Conservation (phyloP, 2,329 filamentous ascomycete species). For the Biscogniauxia marginata region DNA sequence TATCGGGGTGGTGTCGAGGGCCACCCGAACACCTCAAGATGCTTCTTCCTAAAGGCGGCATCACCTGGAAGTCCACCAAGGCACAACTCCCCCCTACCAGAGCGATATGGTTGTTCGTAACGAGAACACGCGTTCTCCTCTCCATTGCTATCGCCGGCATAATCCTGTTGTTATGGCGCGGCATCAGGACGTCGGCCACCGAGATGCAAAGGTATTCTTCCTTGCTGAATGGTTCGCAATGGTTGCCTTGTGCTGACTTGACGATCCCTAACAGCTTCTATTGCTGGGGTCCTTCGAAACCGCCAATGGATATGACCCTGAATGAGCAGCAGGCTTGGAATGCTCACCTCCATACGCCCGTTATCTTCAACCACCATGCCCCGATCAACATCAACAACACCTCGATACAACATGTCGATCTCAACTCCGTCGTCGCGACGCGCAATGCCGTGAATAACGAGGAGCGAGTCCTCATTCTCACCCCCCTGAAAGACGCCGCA, state of each 20-base stretch:
- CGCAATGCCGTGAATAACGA: constrained; percentile 74
- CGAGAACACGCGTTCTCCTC: constrained; percentile 75
- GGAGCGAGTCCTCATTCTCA: constrained; percentile 88
- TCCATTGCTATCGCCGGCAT: constrained; percentile 68
- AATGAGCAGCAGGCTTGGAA: constrained; percentile 93
- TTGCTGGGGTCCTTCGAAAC: constrained; percentile 92
- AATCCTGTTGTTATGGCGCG: constrained; percentile 83
- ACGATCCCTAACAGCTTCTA: constrained; percentile 68
- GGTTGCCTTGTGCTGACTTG: constrained; percentile 18
- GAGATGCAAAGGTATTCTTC: constrained; percentile 81
- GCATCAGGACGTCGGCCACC: constrained; percentile 73
- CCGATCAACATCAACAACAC: constrained; percentile 80
- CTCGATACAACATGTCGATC: constrained; percentile 75
- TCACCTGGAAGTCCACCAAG: constrained; percentile 90
- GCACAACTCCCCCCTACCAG: constrained; percentile 75
- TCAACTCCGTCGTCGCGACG: constrained; percentile 83
- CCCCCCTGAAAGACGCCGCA: constrained; percentile 87
- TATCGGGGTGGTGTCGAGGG: constrained; percentile 40
- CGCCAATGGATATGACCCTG: constrained; percentile 91
- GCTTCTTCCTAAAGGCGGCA: constrained; percentile 86
- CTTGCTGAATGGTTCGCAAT: not conserved
- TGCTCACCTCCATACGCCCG: constrained; percentile 83
- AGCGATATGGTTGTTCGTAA: constrained; percentile 67
- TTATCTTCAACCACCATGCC: constrained; percentile 94
- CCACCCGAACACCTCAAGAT: constrained; percentile 54